Evolutionary conservation across 2,329 filamentous ascomycete genomes (phyloP).

Genomic region (Cordyceps pruinosa): DNA sequence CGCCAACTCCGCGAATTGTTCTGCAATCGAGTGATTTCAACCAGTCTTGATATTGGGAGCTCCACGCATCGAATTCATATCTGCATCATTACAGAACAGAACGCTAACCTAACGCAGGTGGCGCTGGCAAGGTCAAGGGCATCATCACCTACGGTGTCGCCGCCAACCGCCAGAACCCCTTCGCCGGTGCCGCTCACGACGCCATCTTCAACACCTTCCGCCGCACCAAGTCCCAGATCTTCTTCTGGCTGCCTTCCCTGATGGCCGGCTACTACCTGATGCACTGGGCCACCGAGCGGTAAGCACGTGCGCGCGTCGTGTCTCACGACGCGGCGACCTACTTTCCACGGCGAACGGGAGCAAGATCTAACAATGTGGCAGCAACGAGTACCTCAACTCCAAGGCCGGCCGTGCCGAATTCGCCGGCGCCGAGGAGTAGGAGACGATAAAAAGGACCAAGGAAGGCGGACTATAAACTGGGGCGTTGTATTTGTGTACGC

Average conservation of each 20-base stretch:
- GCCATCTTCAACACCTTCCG: slow-evolving; percentile 96
- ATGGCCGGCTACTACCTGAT: slow-evolving; percentile 73
- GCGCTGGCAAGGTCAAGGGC: slow-evolving; percentile 51
- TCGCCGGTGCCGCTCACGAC: slow-evolving; percentile 69
- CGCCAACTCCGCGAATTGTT: neutral
- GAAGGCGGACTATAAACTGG: slow-evolving; percentile 20
- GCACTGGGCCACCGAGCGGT: slow-evolving; percentile 90
- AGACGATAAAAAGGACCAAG: slow-evolving; percentile 17
- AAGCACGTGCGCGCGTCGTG: slow-evolving; percentile 23
- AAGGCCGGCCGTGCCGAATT: slow-evolving; percentile 62
- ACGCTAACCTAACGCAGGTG: slow-evolving; percentile 35
- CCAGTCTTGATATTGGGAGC: neutral
- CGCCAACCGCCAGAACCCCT: slow-evolving; percentile 80
- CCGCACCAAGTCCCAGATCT: slow-evolving; percentile 75
- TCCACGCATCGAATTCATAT: slow-evolving; percentile 15
- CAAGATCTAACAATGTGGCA: slow-evolving; percentile 26
- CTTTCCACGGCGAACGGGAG: neutral
- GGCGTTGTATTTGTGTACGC: slow-evolving; percentile 20
- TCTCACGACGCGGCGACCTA: neutral
- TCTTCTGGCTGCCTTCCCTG: slow-evolving; percentile 81
- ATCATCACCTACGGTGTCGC: slow-evolving; percentile 69
- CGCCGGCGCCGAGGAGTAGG: slow-evolving; percentile 31
- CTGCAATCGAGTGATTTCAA: neutral
- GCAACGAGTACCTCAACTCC: slow-evolving; percentile 77
- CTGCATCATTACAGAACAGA: slow-evolving; percentile 13